A percentile compares a stretch with the other conserved stretches of the same genome.
Conservation (phyloP, 805 yeast species). For the Kodamaea leandrae region DNA sequence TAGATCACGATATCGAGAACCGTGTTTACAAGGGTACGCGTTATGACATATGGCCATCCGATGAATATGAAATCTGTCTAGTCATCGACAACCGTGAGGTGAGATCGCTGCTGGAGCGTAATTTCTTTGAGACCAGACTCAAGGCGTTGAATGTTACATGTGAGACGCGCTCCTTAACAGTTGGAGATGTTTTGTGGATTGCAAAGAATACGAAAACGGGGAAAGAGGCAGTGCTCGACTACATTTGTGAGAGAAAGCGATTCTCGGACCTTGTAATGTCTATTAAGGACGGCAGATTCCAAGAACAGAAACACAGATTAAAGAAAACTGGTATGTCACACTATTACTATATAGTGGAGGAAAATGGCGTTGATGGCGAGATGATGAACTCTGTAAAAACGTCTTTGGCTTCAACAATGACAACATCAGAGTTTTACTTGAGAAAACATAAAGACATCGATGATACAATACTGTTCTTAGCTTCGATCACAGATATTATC, state of each 20-base stretch:
- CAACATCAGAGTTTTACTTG: slow-evolving; percentile 63
- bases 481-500: slow-evolving; percentile 47
- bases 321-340: slow-evolving; percentile 64
- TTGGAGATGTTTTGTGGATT: slow-evolving; percentile 91
- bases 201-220: slow-evolving; percentile 62
- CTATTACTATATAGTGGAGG: slow-evolving; percentile 79
- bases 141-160: slow-evolving; percentile 45
- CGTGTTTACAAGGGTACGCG: slow-evolving; percentile 21
- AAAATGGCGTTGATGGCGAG: slow-evolving; percentile 45
- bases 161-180: slow-evolving; percentile 57
- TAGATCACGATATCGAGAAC: slow-evolving; percentile 24
- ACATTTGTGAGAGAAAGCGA: slow-evolving; percentile 87
- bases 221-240: slow-evolving; percentile 68
- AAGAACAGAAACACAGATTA: slow-evolving; percentile 81
- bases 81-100: slow-evolving; percentile 82
- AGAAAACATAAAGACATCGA: slow-evolving; percentile 69
- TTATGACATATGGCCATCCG: slow-evolving; percentile 60
- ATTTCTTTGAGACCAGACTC: slow-evolving; percentile 61
- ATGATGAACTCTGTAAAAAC: slow-evolving; percentile 72
- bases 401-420: slow-evolving; percentile 66
- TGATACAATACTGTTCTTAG: slow-evolving; percentile 65
- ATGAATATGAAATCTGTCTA: slow-evolving; percentile 56
- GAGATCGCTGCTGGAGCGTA: slow-evolving; percentile 63
- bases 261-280: slow-evolving; percentile 81
- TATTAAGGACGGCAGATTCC: slow-evolving; percentile 83